Evolutionary conservation across 1,284 basidiomycete species (phyloP).

Genomic region (Leccinum fuscescens): DNA sequence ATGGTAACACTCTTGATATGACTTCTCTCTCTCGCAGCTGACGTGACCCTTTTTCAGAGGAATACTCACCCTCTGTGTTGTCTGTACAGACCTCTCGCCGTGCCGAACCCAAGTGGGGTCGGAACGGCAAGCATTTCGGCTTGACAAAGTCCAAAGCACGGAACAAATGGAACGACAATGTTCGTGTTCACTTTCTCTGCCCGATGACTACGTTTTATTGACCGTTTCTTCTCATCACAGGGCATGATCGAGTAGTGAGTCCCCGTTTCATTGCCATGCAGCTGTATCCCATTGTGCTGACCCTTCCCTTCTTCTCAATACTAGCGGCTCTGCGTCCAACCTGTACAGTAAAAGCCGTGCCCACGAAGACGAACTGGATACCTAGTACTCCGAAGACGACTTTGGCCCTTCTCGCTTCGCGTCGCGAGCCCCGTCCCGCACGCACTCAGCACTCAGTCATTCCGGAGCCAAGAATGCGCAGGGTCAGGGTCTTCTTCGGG

Average conservation of each 20-base stretch:
- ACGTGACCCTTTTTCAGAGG: conserved; percentile 39
- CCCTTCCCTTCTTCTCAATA: background rate
- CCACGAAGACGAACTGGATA: conserved; percentile 65
- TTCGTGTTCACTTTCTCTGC: conserved; percentile 32
- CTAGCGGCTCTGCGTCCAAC: conserved; percentile 72
- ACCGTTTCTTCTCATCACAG: conserved; percentile 34
- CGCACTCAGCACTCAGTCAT: conserved; percentile 27
- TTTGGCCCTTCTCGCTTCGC: too few species aligned
- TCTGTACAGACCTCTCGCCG: conserved; percentile 71
- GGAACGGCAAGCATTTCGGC: conserved; percentile 70
- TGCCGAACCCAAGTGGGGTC: conserved; percentile 62
- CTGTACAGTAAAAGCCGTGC: conserved; percentile 74
- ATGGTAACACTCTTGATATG: conserved; percentile 40
- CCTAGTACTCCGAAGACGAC: too few species aligned
- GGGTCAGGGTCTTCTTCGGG: conserved; percentile 13
- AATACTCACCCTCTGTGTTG: conserved; percentile 73
- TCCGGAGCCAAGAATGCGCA: conserved; percentile 32
- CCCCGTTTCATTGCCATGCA: conserved; percentile 27
- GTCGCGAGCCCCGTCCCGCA: conserved; percentile 27
- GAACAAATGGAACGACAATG: conserved; percentile 78
- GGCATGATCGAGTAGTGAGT: conserved; percentile 64
- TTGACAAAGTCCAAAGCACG: conserved; percentile 76
- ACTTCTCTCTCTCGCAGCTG: background rate
- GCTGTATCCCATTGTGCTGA: conserved; percentile 1
- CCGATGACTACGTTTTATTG: conserved; percentile 3